These are phyloP conservation scores for Acanthochlamys bracteata DNA, from an alignment of 106 monocot genomes.

Conservation along the genomic window DNA sequence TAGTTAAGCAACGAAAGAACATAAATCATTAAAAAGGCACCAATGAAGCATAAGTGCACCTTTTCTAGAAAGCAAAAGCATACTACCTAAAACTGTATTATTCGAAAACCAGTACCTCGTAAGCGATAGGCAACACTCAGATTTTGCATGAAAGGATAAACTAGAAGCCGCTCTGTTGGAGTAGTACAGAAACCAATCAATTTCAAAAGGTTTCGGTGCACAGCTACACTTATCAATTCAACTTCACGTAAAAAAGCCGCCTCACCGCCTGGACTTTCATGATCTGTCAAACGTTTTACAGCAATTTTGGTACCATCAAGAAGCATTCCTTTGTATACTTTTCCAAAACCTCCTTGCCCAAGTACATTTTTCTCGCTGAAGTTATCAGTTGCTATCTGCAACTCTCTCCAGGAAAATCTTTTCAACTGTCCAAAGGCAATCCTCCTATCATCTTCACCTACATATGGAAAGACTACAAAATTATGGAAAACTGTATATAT, in stretches of 20 bases:
- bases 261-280: slow-evolving; percentile 13
- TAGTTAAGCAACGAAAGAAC: no score
- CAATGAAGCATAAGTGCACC: no score
- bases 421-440: slow-evolving; percentile 73
- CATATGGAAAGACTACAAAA: background rate
- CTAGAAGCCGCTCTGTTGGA: slow-evolving; percentile 9
- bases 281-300: slow-evolving; percentile 8
- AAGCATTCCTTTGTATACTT: slow-evolving; percentile 11
- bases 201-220: slow-evolving; percentile 10
- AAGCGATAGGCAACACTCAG: slow-evolving; percentile 12
- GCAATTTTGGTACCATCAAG: slow-evolving; percentile 6
- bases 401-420: slow-evolving; percentile 73
- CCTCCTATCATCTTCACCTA: slow-evolving; percentile 70
- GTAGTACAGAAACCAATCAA: slow-evolving; percentile 13
- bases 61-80: background rate
- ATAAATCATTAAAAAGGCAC: no score
- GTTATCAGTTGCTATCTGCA: slow-evolving; percentile 61
- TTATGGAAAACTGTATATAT: no score
- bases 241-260: slow-evolving; percentile 12
- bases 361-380: slow-evolving; percentile 66
- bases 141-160: slow-evolving; percentile 15
- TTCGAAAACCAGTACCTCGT: slow-evolving; percentile 3
- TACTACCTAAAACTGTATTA: slow-evolving; percentile 2
- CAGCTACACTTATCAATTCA: slow-evolving; percentile 15
- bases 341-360: slow-evolving; percentile 12